Percentiles rank a stretch among this genome's conserved stretches.
These are phyloP conservation scores for Serendipita indica DNA, from an alignment of 768 basidiomycete species.

Conservation along the genomic window DNA sequence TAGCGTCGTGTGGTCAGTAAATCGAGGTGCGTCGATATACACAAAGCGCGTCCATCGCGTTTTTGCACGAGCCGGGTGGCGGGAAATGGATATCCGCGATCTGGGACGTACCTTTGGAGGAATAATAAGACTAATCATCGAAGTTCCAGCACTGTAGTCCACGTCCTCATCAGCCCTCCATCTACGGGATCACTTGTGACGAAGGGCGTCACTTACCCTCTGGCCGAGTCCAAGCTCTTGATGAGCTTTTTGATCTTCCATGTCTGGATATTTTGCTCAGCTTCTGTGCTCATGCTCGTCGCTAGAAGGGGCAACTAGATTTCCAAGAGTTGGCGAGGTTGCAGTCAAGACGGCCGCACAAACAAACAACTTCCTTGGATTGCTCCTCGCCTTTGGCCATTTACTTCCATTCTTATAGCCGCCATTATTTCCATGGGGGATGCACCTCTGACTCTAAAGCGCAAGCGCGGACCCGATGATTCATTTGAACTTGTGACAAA, in stretches of 20 bases:
- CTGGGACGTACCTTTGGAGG: constrained; percentile 61
- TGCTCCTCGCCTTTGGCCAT: background rate
- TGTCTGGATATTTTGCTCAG: constrained; percentile 94
- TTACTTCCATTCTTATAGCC: background rate
- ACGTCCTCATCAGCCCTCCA: constrained; percentile 1
- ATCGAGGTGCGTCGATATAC: background rate
- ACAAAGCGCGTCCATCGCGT: background rate
- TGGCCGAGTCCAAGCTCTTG: constrained; percentile 88
- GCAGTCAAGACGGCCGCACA: background rate
- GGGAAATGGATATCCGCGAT: constrained; percentile 5
- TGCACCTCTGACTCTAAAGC: constrained; percentile 7
- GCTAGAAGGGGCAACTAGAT: too few species aligned
- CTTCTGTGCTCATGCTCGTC: constrained; percentile 19
- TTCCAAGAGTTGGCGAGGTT: background rate
- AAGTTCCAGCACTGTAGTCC: constrained; percentile 66
- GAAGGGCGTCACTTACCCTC: constrained; percentile 41
- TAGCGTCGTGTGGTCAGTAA: too few species aligned
- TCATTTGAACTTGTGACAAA: background rate
- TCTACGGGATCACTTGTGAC: background rate
- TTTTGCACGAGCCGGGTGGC: constrained; percentile 5
- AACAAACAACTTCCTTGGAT: background rate
- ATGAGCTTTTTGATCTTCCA: constrained; percentile 99
- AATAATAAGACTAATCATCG: constrained; percentile 96
- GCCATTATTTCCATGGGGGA: background rate
- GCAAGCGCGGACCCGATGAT: constrained; percentile 1